Percentiles rank a stretch among this genome's conserved stretches.
Conservation (phyloP, 495 filamentous ascomycete species). For the Beverwykella pulmonaria region DNA sequence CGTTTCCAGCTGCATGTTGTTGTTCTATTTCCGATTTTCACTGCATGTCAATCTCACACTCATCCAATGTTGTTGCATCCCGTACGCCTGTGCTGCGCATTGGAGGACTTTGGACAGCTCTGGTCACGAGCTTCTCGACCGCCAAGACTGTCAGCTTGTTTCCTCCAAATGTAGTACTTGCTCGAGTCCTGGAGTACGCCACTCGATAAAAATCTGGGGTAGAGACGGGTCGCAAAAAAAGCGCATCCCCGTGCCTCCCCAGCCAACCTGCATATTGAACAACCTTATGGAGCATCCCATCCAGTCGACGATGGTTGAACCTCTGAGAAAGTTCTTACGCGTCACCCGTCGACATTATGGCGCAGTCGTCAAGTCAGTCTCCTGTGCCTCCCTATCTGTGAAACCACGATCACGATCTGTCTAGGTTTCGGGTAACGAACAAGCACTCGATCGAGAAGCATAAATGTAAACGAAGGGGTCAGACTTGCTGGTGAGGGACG, state of each 20-base stretch:
- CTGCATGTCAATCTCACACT: constrained; percentile 24
- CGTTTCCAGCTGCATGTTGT: constrained; percentile 6
- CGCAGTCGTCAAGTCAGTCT: neutral
- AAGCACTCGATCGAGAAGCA: neutral
- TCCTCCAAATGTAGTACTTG: constrained; percentile 15
- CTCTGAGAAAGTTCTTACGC: neutral
- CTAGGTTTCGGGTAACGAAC: neutral
- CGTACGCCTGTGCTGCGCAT: neutral
- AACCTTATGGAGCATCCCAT: constrained; percentile 4
- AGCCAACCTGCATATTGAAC: neutral
- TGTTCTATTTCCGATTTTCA: constrained; percentile 16
- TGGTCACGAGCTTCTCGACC: constrained; percentile 18
- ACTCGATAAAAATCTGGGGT: constrained; percentile 7
- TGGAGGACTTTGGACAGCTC: constrained; percentile 9
- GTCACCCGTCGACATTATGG: constrained; percentile 3
- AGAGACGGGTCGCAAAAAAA: constrained; percentile 28
- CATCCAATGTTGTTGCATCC: constrained; percentile 21
- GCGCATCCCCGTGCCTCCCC: constrained; percentile 23
- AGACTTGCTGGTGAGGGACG: neutral
- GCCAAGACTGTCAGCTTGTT: constrained; percentile 19
- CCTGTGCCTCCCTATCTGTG: neutral
- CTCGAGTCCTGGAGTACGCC: constrained; percentile 25
- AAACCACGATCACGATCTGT: neutral
- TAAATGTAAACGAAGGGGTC: neutral
- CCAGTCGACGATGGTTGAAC: neutral